A percentile compares a stretch with the other conserved stretches of the same genome.
These are phyloP conservation scores for Pholiota molesta DNA, from an alignment of 768 basidiomycete species.

Conservation along the genomic window DNA sequence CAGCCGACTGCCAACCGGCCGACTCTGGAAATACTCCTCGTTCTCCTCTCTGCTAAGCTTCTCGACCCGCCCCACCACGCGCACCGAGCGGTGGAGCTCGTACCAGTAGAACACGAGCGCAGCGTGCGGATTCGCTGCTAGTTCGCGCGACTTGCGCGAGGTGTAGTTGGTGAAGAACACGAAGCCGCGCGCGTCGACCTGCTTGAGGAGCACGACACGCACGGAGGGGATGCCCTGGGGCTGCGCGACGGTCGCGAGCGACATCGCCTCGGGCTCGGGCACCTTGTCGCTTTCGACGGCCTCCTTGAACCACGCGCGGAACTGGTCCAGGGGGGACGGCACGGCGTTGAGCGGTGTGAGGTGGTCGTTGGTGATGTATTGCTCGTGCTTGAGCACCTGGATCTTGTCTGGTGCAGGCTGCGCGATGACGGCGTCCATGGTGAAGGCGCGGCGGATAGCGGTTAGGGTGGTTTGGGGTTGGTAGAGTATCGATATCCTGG, in stretches of 20 bases:
- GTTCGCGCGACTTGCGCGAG: conserved; percentile 88
- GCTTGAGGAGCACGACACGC: conserved; percentile 89
- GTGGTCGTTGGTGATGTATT: conserved; percentile 70
- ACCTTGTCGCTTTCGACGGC: conserved; percentile 57
- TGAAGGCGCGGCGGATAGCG: background rate
- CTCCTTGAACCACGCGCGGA: conserved; percentile 83
- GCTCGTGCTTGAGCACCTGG: conserved; percentile 71
- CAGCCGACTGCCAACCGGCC: conserved; percentile 83
- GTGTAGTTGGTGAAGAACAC: conserved; percentile 97
- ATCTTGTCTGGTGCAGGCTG: conserved; percentile 55
- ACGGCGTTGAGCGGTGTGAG: conserved; percentile 64
- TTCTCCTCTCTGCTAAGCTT: conserved; percentile 73
- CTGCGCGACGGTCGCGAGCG: conserved; percentile 69
- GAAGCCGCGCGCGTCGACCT: conserved; percentile 87
- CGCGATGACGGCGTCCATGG: conserved; percentile 47
- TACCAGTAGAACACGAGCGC: conserved; percentile 92
- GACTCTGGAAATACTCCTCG: conserved; percentile 77
- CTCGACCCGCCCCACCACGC: conserved; percentile 86
- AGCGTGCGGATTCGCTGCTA: conserved; percentile 75
- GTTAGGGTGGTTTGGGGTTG: background rate
- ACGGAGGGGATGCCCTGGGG: conserved; percentile 78
- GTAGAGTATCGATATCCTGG: background rate
- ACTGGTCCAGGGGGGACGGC: conserved; percentile 80
- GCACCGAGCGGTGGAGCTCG: conserved; percentile 77
- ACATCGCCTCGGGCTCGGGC: conserved; percentile 89